Evolutionary conservation across 371 early-diverging fungal species (phyloP), one percentile per base, ranked within the genome.

Genomic region (Mucor circinelloides): DNA sequence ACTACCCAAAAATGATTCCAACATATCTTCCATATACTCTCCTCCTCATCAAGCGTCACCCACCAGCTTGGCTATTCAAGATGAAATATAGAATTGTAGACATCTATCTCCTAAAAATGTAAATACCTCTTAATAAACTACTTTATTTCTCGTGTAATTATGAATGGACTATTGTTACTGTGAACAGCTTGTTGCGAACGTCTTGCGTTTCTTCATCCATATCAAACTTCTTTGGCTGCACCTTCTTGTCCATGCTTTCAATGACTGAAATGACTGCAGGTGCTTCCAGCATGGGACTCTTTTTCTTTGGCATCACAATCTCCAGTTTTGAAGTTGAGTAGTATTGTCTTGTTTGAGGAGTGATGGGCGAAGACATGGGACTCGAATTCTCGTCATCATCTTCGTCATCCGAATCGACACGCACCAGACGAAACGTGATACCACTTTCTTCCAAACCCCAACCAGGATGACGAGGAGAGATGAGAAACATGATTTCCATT

Each of bases 401-500:
- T 9, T 68, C 68, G 30, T 57, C 58, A 6, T 42, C 34, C 17
- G 69, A 42, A 8, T 61, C 66, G 15, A 48, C 28, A 19, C 50
- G 30, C 13, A 44, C 36, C n/a, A 70, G 31, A 10, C 54, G 60
- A 60, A 70, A 70, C 12, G 61, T 30, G 19, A 70, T 15, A 5
- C 72, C 75, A 34, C 63, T 56, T 48, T 68, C 69, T 31, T 64
- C 17, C 12, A 71, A 17, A 6, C 69, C 75, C 7, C 64, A 40
- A 15, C 72, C 74, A 31, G 77, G 77, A 6, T 60, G 52, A n/a
- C 74, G 55, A 17, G 77, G 77, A 2, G 74, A 71, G 8, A 77
- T 60, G 15, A 66, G 52, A 54, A 74, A 77, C 15, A 73, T 65
- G 12, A 74, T 60, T 15, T 73, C 74, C 71, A 77, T 68, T 32